Base-by-base conservation (phyloP, 2,329 filamentous ascomycete species). In the Fusarium foetens region DNA sequence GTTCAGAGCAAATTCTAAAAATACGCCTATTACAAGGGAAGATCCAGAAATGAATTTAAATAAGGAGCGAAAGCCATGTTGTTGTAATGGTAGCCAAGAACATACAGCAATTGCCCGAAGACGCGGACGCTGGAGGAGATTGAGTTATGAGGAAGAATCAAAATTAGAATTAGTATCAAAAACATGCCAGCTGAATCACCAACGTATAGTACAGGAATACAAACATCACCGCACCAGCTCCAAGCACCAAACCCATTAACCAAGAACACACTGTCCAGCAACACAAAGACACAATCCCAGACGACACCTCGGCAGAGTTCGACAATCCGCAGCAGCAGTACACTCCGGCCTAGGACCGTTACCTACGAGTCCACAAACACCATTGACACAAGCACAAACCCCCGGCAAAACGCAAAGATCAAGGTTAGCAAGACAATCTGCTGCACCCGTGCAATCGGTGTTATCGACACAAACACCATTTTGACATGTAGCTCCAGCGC, bases 391-490 rank as follows among this genome's bases (percentile, higher is more conserved):
- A 12, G 29, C 33, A 33, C 64, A 66, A 29, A 46, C n/a, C 0
- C 45, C 61, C 3, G 64, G 39, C 3, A 43, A 23, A 13, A 27
- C 43, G 21, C 64, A 66, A 5, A 66, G 1, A 36, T 52, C 64
- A 16, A 53, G 31, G 7, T 59, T 53, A 3, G 51, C 52, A 3
- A 41, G 17, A 25, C 65, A 68, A 10, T 68, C 63, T 3, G 21
- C 25, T 5, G 36, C 31, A 21, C 14, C 29, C 11, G 10, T 17
- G 21, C 64, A 67, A 6, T 25, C 23, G 0, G 31, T 27, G 6
- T 68, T 10, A 12, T 66, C 51, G 1, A 62, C 46, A 36, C 68
- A 71, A 7, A 61, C 68, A 2, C 55, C 45, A 21, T 31, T 38
- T 16, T 63, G 42, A 12, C 68, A 71, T 2, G 12, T 21, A 4